phyloP scores from a whole-genome alignment of 2,329 filamentous ascomycete genomes.

The Fusarium albidum region DNA sequence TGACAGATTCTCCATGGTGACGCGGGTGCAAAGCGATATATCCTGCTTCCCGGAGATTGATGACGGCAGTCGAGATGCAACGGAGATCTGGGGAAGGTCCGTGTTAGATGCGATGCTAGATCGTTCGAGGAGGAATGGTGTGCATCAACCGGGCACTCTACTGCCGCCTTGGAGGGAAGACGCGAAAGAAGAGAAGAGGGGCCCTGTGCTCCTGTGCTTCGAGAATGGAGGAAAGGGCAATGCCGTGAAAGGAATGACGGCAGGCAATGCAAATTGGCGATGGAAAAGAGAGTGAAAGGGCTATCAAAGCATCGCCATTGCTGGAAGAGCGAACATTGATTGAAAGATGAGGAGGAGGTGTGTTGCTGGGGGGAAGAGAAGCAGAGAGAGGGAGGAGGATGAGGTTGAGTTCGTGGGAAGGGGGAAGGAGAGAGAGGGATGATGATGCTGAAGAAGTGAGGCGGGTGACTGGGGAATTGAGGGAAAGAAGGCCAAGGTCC shows the following conservation, averaged over 20 bases:
- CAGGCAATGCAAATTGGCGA: conserved; percentile 10
- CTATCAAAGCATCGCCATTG: conserved; percentile 25
- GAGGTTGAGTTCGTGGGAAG: not conserved
- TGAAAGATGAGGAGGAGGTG: conserved; percentile 14
- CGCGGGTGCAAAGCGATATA: conserved; percentile 24
- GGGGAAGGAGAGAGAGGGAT: conserved; percentile 4
- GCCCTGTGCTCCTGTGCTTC: conserved; percentile 17
- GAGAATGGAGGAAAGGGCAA: conserved; percentile 9
- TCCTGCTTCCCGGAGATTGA: conserved; percentile 28
- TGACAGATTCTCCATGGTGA: conserved; percentile 44
- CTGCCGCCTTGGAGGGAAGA: conserved; percentile 4
- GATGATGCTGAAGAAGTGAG: conserved; percentile 2
- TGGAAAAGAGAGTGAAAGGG: conserved; percentile 22
- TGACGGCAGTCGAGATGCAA: conserved; percentile 22
- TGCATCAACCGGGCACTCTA: conserved; percentile 14
- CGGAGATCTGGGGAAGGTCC: conserved; percentile 42
- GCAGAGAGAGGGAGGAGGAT: conserved; percentile 5
- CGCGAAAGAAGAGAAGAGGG: conserved; percentile 1
- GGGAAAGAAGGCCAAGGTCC: conserved; percentile 9
- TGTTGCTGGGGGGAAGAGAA: conserved; percentile 13
- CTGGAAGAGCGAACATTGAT: conserved; percentile 6
- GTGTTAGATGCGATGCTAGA: conserved; percentile 38
- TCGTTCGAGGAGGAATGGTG: conserved; percentile 14
- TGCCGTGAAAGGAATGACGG: conserved; percentile 7
- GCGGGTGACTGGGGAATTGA: not conserved